A percentile compares a stretch with the other conserved stretches of the same genome.
These are phyloP conservation scores for Pyrenula aspistea DNA, from an alignment of 495 filamentous ascomycete genomes.

Conservation along the genomic window DNA sequence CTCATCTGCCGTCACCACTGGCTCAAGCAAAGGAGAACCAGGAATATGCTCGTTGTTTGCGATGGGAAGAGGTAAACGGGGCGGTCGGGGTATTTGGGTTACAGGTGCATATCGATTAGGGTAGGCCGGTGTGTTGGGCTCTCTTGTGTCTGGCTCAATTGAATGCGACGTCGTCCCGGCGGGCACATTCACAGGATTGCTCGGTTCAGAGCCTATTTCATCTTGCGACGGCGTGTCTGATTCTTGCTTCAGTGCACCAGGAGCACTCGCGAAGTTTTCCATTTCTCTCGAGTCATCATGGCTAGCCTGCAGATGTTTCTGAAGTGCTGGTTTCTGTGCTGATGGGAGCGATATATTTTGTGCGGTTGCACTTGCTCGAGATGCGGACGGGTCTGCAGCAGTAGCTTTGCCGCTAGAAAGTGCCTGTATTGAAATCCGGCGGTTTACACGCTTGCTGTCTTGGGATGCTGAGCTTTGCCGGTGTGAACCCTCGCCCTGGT, in stretches of 20 bases:
- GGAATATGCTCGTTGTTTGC: conserved; percentile 78
- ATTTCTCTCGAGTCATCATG: not conserved
- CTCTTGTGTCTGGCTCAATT: conserved; percentile 11
- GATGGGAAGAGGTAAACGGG: conserved; percentile 81
- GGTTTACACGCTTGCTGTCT: conserved; percentile 21
- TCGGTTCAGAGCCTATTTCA: conserved; percentile 12
- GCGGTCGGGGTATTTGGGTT: conserved; percentile 57
- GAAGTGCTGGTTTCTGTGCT: conserved; percentile 19
- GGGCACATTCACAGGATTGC: conserved; percentile 40
- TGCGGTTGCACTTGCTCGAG: conserved; percentile 28
- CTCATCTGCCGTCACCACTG: conserved; percentile 40
- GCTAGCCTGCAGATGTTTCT: conserved; percentile 25
- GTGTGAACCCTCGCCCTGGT: not conserved
- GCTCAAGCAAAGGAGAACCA: conserved; percentile 61
- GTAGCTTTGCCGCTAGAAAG: conserved; percentile 25
- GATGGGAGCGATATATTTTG: conserved; percentile 15
- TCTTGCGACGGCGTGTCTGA: conserved; percentile 9
- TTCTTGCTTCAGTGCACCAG: not conserved
- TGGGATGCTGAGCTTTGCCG: not conserved
- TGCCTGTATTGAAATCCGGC: conserved; percentile 28
- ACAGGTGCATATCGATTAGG: conserved; percentile 38
- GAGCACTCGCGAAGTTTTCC: not conserved
- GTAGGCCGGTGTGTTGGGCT: conserved; percentile 30
- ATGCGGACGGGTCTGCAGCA: conserved; percentile 28
- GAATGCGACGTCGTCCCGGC: conserved; percentile 2